Evolutionary conservation across 768 basidiomycete species (phyloP).

Genomic region (Vishniacozyma victoriae): DNA sequence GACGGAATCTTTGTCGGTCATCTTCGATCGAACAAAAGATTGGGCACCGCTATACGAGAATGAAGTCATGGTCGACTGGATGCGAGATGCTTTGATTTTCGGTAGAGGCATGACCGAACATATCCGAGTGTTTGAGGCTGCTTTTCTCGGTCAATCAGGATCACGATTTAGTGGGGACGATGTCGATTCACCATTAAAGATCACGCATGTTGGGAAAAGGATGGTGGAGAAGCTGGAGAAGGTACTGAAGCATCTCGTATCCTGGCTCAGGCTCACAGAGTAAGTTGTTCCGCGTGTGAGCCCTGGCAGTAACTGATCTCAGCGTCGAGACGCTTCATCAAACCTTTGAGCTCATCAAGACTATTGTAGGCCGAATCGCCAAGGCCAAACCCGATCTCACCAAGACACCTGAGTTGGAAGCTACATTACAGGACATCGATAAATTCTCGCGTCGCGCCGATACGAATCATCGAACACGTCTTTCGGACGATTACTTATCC

Average conservation of each 20-base stretch:
- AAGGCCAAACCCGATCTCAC: slow-evolving; percentile 52
- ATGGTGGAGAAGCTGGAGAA: slow-evolving; percentile 74
- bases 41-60: slow-evolving; percentile 80
- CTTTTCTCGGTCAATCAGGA: slow-evolving; percentile 50
- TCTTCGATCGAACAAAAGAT: slow-evolving; percentile 73
- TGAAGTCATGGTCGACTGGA: slow-evolving; percentile 88
- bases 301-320: neutral
- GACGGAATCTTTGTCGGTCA: slow-evolving; percentile 69
- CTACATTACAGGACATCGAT: slow-evolving; percentile 61
- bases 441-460: slow-evolving; percentile 37
- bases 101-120: slow-evolving; percentile 78
- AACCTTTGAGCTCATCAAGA: slow-evolving; percentile 73
- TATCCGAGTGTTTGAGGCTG: slow-evolving; percentile 70
- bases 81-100: slow-evolving; percentile 95
- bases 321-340: slow-evolving; percentile 73
- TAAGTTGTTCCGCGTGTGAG: slow-evolving; percentile 46
- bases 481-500: slow-evolving; percentile 53
- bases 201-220: slow-evolving; percentile 60
- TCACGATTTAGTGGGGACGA: slow-evolving; percentile 8
- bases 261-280: slow-evolving; percentile 90
- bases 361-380: slow-evolving; percentile 69
- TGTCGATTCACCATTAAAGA: slow-evolving; percentile 49
- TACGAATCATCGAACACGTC: slow-evolving; percentile 33
- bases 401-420: slow-evolving; percentile 40
- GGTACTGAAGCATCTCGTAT: slow-evolving; percentile 69